These are phyloP conservation scores for Cystobasidium ongulense DNA, from an alignment of 768 basidiomycete species.

Conservation along the genomic window DNA sequence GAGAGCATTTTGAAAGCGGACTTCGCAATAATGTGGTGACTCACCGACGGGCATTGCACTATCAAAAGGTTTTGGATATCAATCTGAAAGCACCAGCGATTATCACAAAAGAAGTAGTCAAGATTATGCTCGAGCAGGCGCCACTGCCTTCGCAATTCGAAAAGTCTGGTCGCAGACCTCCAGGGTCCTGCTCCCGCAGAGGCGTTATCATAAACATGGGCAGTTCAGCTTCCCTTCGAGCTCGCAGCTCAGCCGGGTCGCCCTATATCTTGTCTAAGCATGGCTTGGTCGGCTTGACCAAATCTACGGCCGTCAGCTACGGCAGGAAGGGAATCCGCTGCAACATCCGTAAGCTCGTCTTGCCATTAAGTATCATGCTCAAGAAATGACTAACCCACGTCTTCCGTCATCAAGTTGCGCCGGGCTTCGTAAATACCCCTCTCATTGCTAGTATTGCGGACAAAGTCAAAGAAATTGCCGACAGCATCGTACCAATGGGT, in stretches of 20 bases:
- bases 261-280: conserved; percentile 26
- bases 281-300: conserved; percentile 13
- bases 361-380: no score
- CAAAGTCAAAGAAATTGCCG: conserved; percentile 5
- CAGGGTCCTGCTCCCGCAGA: background rate
- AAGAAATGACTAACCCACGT: no score
- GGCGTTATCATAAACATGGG: conserved; percentile 29
- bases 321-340: background rate
- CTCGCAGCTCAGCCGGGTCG: conserved; percentile 4
- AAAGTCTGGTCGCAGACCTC: background rate
- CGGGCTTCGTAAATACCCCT: conserved; percentile 19
- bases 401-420: conserved; percentile 7
- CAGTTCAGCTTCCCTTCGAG: conserved; percentile 6
- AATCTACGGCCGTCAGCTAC: conserved; percentile 4
- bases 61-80: conserved; percentile 17
- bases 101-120: conserved; percentile 14
- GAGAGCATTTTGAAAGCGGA: background rate
- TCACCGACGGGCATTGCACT: background rate
- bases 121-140: conserved; percentile 8
- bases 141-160: conserved; percentile 8
- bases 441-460: conserved; percentile 2
- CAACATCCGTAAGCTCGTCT: background rate
- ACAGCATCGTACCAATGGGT: conserved; percentile 1
- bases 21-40: no score
- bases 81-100: conserved; percentile 26